Evolutionary conservation across 345 rosid species (phyloP).

Genomic region (Eucalyptus caleyi): DNA sequence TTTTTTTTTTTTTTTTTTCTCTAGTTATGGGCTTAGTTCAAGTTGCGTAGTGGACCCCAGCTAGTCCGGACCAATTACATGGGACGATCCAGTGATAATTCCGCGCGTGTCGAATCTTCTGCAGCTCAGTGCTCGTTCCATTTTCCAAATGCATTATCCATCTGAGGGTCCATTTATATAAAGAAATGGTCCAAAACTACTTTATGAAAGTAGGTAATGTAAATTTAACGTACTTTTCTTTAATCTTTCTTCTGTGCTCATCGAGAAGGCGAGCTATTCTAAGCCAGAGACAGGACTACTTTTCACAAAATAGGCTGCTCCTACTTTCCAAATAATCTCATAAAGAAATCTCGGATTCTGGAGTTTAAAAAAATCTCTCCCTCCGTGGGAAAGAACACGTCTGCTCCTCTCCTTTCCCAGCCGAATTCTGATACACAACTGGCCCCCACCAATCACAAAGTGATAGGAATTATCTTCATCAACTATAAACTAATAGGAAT

Average conservation of each 20-base stretch:
- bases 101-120: not conserved
- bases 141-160: not conserved
- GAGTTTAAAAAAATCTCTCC: no score
- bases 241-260: not conserved
- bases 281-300: not conserved
- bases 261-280: not conserved
- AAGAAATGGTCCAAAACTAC: no score
- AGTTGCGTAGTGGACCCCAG: not conserved
- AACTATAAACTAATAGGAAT: no score
- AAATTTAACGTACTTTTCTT: no score
- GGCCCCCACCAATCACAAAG: no score
- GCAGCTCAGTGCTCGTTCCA: not conserved
- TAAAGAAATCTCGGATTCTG: no score
- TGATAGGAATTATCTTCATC: no score
- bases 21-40: not conserved
- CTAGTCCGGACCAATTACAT: not conserved
- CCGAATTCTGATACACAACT: no score
- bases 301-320: not conserved
- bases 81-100: not conserved
- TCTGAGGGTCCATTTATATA: not conserved
- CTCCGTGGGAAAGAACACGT: not conserved
- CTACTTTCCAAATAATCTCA: not conserved
- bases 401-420: not conserved
- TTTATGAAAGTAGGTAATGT: no score
- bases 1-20: no score